A percentile compares a stretch with the other conserved stretches of the same genome.
Evolutionary conservation across 805 yeast species (phyloP).

Genomic region (Schwanniomyces pseudopolymorphus): DNA sequence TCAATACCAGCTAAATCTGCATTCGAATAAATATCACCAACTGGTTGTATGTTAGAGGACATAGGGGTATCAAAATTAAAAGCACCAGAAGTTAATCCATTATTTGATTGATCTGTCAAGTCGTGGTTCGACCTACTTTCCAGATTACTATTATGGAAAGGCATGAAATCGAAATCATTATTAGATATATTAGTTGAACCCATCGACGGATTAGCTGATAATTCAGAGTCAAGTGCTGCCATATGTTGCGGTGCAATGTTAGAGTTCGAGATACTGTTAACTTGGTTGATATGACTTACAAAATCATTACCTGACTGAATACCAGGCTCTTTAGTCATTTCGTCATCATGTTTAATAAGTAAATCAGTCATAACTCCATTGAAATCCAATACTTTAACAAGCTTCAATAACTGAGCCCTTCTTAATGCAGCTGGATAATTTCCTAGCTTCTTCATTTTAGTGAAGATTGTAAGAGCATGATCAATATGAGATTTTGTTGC

Average conservation of each 20-base stretch:
- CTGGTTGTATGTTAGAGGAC: conserved; percentile 9
- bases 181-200: conserved; percentile 2
- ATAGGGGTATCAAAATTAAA: conserved; percentile 15
- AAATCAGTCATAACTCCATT: conserved; percentile 61
- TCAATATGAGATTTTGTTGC: conserved; percentile 71
- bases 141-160: conserved; percentile 11
- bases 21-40: conserved; percentile 32
- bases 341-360: conserved; percentile 58
- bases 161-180: conserved; percentile 23
- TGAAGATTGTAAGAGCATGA: conserved; percentile 67
- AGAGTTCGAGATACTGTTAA: neutral
- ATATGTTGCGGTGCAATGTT: conserved; percentile 11
- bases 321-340: conserved; percentile 12
- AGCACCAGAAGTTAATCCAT: conserved; percentile 18
- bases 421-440: conserved; percentile 79
- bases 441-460: conserved; percentile 74
- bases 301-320: neutral
- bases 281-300: neutral
- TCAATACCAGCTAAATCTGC: conserved; percentile 43
- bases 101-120: conserved; percentile 4
- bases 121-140: neutral
- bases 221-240: conserved; percentile 12
- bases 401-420: conserved; percentile 65
- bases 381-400: conserved; percentile 66
- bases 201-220: conserved; percentile 2